Base-by-base conservation (phyloP, 768 basidiomycete species). In the Antrodiella citrinella region DNA sequence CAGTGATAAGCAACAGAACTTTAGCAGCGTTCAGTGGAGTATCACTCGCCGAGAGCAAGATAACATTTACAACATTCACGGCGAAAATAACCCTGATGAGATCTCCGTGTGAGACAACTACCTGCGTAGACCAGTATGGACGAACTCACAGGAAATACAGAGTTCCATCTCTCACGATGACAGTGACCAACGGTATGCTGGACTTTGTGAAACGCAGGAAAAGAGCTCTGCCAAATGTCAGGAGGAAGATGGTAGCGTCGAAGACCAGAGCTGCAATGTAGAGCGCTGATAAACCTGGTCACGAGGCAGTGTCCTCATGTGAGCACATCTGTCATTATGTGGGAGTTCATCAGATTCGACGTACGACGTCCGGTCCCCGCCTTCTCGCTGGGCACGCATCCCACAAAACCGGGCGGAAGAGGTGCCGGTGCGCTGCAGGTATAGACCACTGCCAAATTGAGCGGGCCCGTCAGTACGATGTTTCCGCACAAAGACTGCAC, bases 381-480 rank as follows among this genome's bases (percentile, higher is more conserved):
- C 35, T 38, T 38, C 10, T 10, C 10, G 35, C 35, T 38, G 10
- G 35, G 35, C 35, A 38, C 35, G 18, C 35, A 38, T 10, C 35
- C 35, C 35, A 38, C 35, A 38, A 38, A 38, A 18, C 35, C 35
- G 10, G 35, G 35, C 35, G 35, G 35, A 22, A 20, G 20, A 13
- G 41, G 51, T 26, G 51, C 46, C 45, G 51, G 46, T 47, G 38
- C 25, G 20, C 3, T 41, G 26, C 30, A 35, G 30, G 47, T 43
- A 49, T 13, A 45, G 43, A 39, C 51, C 35, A 38, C 35, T 38
- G 10, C 35, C 35, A 38, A 18, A 38, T 18, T 10, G 10, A 38
- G 18, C 10, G 18, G 35, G 10, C 18, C 18, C n/a, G n/a, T n/a
- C 35, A 38, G 35, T 10, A 18, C 18, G 18, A 38, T 38, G 35